These are phyloP conservation scores for Acanthamoeba triangularis DNA, from an alignment of 208 protist species.

Conservation along the genomic window DNA sequence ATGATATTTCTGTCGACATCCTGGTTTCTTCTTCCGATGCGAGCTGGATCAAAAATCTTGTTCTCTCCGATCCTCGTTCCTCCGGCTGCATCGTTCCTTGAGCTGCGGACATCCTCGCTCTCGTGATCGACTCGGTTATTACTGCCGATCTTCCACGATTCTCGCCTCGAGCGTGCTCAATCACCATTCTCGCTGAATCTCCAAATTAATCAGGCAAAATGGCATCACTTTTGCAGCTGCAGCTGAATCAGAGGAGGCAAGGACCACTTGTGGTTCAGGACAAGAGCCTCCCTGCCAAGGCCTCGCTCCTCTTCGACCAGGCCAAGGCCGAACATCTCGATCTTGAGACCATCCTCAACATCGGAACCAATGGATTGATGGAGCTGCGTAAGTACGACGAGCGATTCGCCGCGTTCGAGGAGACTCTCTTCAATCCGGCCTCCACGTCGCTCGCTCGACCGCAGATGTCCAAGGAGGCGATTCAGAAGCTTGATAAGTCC, in stretches of 20 bases:
- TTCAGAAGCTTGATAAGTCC: constrained; percentile 77
- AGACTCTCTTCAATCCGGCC: constrained; percentile 59
- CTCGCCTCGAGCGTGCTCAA: too few relatives aligned
- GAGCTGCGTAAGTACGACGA: constrained; percentile 68
- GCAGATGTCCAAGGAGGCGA: constrained; percentile 78
- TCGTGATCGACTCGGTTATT: background rate
- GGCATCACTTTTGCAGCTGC: background rate
- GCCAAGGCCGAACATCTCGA: constrained; percentile 72
- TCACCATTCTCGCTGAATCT: too few relatives aligned
- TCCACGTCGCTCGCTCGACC: background rate
- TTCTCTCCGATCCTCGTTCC: too few relatives aligned
- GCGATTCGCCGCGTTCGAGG: constrained; percentile 69
- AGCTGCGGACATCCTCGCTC: too few relatives aligned
- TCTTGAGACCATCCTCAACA: constrained; percentile 52
- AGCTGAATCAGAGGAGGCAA: background rate
- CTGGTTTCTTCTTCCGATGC: too few relatives aligned
- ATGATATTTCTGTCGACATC: too few relatives aligned
- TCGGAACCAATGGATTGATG: constrained; percentile 75
- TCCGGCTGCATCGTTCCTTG: too few relatives aligned
- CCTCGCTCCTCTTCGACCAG: constrained; percentile 76
- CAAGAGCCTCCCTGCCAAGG: constrained; percentile 34
- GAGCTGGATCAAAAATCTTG: too few relatives aligned
- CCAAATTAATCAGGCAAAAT: background rate
- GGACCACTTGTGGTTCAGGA: background rate
- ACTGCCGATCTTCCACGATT: too few relatives aligned